Base-by-base conservation (phyloP, 768 basidiomycete species). In the Auricularia heimuer region DNA sequence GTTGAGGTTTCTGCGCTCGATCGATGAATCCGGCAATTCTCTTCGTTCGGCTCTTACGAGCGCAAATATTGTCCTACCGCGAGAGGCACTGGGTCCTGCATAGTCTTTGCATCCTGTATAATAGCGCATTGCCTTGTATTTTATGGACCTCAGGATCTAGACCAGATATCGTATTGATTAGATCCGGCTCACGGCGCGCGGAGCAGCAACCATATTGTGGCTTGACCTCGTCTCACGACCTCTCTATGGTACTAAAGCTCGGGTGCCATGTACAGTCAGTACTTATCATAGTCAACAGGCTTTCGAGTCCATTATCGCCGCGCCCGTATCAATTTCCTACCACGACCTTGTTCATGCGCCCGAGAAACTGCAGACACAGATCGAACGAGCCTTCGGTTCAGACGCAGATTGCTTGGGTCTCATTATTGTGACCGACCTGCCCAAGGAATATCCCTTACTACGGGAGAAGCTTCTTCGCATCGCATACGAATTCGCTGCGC, bases 1-100 rank as follows among this genome's bases (percentile, higher is more conserved):
- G 14, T 77, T 98, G 16, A 86, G 96, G 21, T 99, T 99, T 76
- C 75, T 98, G 61, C 91, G 89, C 73, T 94, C 91, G 2, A 89
- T 96, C 62, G 96, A 98, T 72, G 91, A 94, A 51, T 85, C 86
- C 0, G 96, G 95, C 37, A 74, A 74, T 16, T 87, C 87, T 3
- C 79, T 94, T 64, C 80, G 80, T 64, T 78, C 81, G 66, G 90
- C 87, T 1, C 74, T 92, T 62, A 74, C 73, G 12, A 24, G 56
- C 14, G 56, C 56, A 12, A 35, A 35, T 60, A 60, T 60, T 24
- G 56, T 33, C 16, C 24, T 60, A 14, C 34, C 56, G 24, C 8
- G 14, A 29, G 56, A 60, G 24, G 56, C 33, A 6, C 16, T 18
- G 6, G 47, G 18, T 16, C 4, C 47, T 51, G 8, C 21, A 16